A percentile compares a stretch with the other conserved stretches of the same genome.
These are phyloP conservation scores for Calycina herbarum DNA, from an alignment of 2,329 filamentous ascomycete species.

Conservation along the genomic window DNA sequence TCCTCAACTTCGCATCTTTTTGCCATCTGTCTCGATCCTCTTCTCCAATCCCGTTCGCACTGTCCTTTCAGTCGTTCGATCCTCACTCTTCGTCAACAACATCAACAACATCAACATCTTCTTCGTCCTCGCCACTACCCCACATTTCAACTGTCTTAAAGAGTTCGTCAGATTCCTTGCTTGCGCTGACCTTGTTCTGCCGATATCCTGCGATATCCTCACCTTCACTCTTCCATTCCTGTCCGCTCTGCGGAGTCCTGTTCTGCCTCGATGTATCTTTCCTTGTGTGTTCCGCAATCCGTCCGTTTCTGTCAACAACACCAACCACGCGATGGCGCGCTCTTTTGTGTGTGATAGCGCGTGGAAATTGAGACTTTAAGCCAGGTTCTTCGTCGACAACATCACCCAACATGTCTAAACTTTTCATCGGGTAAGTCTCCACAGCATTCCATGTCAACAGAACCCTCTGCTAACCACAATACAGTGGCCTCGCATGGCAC, in stretches of 20 bases:
- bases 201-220: constrained; percentile 30
- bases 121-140: constrained; percentile 17
- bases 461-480: constrained; percentile 18
- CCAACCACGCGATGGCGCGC: constrained; percentile 36
- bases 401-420: constrained; percentile 73
- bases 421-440: constrained; percentile 82
- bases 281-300: constrained; percentile 36
- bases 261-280: constrained; percentile 41
- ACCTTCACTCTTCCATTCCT: constrained; percentile 35
- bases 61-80: constrained; percentile 31
- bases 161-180: constrained; percentile 40
- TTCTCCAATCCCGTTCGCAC: constrained; percentile 29
- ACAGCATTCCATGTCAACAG: background rate
- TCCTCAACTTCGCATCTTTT: constrained; percentile 20
- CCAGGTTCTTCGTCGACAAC: constrained; percentile 36
- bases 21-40: constrained; percentile 17
- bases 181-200: constrained; percentile 35
- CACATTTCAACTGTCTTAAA: constrained; percentile 31
- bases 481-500: constrained; percentile 95
- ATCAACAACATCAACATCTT: constrained; percentile 7
- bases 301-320: constrained; percentile 34
- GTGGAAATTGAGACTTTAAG: constrained; percentile 42
- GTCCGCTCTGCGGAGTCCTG: constrained; percentile 37
- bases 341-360: constrained; percentile 37
- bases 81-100: constrained; percentile 24